These are phyloP conservation scores for Eucalyptus regnans DNA, from an alignment of 345 rosid species.

Conservation along the genomic window DNA sequence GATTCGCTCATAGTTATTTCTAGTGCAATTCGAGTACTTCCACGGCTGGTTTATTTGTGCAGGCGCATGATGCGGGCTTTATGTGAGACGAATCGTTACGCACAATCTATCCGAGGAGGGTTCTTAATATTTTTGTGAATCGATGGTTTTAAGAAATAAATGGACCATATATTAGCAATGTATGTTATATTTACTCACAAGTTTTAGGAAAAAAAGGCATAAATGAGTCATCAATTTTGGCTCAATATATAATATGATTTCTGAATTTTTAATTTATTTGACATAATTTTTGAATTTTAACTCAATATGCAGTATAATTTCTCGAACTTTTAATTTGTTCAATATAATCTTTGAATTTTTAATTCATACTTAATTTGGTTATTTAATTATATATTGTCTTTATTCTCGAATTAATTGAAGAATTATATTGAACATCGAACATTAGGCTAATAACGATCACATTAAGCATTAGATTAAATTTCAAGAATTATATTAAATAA, in stretches of 20 bases:
- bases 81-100: neutral
- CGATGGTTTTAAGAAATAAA: neutral
- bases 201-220: neutral
- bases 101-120: neutral
- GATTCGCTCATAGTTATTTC: neutral
- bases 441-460: no score
- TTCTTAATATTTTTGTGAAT: neutral
- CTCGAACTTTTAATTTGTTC: no score
- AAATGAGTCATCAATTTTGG: no score
- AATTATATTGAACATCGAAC: no score
- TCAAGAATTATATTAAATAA: no score
- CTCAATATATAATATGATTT: no score
- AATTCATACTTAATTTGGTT: no score
- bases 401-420: no score
- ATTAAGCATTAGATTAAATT: no score
- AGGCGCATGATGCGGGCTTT: rapidly evolving
- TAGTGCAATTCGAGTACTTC: neutral
- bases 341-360: rapidly evolving
- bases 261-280: no score
- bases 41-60: neutral
- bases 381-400: neutral
- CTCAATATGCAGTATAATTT: no score
- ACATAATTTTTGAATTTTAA: no score
- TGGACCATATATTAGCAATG: neutral
- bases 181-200: neutral